Percentiles rank a stretch among this genome's conserved stretches.
Conservation (phyloP, 1,284 basidiomycete genomes). For the Ceratobasidium sp. region DNA sequence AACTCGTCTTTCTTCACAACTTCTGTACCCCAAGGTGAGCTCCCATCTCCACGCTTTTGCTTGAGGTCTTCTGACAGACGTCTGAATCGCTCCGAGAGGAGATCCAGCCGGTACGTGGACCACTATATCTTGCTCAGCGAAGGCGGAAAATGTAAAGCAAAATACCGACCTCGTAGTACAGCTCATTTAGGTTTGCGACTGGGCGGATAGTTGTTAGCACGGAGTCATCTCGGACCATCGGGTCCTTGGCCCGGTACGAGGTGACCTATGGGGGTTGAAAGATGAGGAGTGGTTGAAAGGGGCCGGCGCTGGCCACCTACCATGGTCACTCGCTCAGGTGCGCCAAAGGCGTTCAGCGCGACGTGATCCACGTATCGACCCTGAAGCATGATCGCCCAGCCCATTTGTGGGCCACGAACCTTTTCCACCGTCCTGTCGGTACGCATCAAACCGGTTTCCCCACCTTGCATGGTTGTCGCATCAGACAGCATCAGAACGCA, state of each 20-base stretch:
- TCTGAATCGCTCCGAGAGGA: constrained; percentile 42
- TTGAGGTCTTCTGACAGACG: constrained; percentile 13
- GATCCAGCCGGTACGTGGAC: constrained; percentile 43
- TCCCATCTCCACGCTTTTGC: constrained; percentile 15
- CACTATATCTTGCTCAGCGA: constrained; percentile 41
- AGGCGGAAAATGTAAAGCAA: not conserved
- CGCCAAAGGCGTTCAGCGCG: constrained; percentile 44
- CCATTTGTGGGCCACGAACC: constrained; percentile 46
- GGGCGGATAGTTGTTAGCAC: constrained; percentile 45
- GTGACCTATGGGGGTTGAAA: constrained; percentile 42
- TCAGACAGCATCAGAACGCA: constrained; percentile 46
- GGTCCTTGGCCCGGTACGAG: constrained; percentile 45
- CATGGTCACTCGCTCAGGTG: constrained; percentile 46
- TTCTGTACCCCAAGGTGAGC: constrained; percentile 6
- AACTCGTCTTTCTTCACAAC: constrained; percentile 37
- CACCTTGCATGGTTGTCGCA: constrained; percentile 44
- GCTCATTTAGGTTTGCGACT: constrained; percentile 42
- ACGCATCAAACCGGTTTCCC: constrained; percentile 46
- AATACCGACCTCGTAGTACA: constrained; percentile 34
- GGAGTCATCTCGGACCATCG: constrained; percentile 43
- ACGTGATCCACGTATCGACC: constrained; percentile 46
- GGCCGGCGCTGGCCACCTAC: not conserved
- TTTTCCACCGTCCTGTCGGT: constrained; percentile 44
- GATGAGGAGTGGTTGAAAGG: not conserved
- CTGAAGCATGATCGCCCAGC: constrained; percentile 45